Conservation (phyloP, 306 rosid genomes). For the Sesbania bispinosa region DNA sequence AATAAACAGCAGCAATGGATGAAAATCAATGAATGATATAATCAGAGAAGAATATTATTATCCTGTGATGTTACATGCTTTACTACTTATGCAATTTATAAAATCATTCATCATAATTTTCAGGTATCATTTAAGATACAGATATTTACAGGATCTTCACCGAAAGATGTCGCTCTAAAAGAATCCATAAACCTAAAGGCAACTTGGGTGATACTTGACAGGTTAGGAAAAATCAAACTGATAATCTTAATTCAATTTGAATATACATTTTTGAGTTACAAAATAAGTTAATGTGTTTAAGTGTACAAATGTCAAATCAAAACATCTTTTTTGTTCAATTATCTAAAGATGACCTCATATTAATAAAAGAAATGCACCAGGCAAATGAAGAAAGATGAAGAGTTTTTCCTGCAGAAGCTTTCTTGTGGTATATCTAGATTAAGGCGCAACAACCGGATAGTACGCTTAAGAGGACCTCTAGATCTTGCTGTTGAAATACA, state of each 20-base stretch:
- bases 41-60: neutral
- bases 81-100: constrained; percentile 12
- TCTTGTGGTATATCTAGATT: constrained; percentile 62
- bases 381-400: constrained; percentile 64
- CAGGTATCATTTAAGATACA: constrained; percentile 56
- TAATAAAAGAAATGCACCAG: constrained; percentile 29
- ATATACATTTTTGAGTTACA: neutral
- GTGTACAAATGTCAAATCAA: neutral
- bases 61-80: neutral
- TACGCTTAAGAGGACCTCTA: constrained; percentile 47
- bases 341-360: neutral
- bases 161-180: constrained; percentile 43
- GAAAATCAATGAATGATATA: too few relatives aligned
- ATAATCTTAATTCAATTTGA: constrained; percentile 12
- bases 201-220: constrained; percentile 74
- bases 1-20: neutral
- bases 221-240: constrained; percentile 41
- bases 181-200: constrained; percentile 42
- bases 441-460: constrained; percentile 40
- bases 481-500: constrained; percentile 25
- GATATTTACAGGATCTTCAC: constrained; percentile 50
- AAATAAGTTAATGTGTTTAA: neutral
- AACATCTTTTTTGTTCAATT: neutral
- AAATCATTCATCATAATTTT: constrained; percentile 21
- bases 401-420: constrained; percentile 48